phyloP scores from a whole-genome alignment of 148 eudicot genomes.

The Rhododendron williamsianum region DNA sequence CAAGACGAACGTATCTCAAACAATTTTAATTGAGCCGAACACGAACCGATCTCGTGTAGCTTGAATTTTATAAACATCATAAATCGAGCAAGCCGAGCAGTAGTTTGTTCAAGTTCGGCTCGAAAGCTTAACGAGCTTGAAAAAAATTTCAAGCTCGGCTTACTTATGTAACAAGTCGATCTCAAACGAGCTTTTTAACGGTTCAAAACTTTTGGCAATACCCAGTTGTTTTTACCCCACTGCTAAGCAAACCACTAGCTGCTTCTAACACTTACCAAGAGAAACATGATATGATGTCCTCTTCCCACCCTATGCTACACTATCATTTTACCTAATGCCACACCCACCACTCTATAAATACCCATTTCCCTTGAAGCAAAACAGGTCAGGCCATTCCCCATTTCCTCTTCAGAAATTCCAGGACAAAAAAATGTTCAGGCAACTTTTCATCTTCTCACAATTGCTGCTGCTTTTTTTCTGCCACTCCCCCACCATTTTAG shows the following conservation, averaged over 20 bases:
- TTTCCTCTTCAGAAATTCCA: not conserved
- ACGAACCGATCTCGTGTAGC: no score
- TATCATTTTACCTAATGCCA: not conserved
- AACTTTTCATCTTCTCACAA: not conserved
- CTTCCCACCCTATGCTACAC: not conserved
- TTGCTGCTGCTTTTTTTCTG: not conserved
- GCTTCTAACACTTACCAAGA: not conserved
- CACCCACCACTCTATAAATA: not conserved
- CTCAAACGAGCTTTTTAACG: not conserved
- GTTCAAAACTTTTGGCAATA: not conserved
- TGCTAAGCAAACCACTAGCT: conserved; percentile 11
- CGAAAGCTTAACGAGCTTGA: not conserved
- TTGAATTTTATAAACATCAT: no score
- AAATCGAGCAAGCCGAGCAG: no score
- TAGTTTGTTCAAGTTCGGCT: not conserved
- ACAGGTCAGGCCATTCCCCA: not conserved
- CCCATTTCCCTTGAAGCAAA: not conserved
- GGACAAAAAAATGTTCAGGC: not conserved
- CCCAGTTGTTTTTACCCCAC: not conserved
- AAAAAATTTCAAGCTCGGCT: not conserved
- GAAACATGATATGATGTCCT: not conserved
- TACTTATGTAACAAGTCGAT: not conserved
- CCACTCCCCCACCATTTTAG: not conserved
- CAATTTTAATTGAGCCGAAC: no score
- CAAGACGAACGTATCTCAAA: no score